These are phyloP conservation scores for Coelastrella sp. DNA, from an alignment of 139 green algal genomes.

Conservation along the genomic window DNA sequence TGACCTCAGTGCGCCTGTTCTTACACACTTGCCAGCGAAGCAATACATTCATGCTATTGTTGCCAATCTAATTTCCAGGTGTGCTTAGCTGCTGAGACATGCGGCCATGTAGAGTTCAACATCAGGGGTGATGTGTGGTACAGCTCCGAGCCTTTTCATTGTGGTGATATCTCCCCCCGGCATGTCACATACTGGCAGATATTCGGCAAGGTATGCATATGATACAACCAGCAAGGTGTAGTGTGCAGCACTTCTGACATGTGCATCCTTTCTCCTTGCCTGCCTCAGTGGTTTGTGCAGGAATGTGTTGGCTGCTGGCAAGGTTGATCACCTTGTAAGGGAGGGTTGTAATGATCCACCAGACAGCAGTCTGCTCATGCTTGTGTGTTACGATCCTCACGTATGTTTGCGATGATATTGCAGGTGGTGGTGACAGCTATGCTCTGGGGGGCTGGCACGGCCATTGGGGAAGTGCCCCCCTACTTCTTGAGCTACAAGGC, in stretches of 20 bases:
- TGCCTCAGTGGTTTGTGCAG: too few relatives aligned
- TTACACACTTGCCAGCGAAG: too few relatives aligned
- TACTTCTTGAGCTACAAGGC: slow-evolving; percentile 90
- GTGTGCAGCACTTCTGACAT: too few relatives aligned
- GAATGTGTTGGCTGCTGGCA: background rate
- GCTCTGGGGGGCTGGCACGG: slow-evolving; percentile 92
- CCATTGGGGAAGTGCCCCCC: slow-evolving; percentile 91
- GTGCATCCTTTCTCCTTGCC: too few relatives aligned
- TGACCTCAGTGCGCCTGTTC: too few relatives aligned
- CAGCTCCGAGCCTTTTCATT: slow-evolving; percentile 79
- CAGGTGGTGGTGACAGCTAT: slow-evolving; percentile 78
- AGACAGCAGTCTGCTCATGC: too few relatives aligned
- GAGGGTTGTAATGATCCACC: too few relatives aligned
- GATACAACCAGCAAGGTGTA: background rate
- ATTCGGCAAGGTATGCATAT: slow-evolving; percentile 70
- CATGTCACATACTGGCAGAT: slow-evolving; percentile 67
- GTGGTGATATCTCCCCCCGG: slow-evolving; percentile 51
- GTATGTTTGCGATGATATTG: too few relatives aligned
- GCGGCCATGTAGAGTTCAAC: slow-evolving; percentile 83
- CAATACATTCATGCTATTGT: background rate
- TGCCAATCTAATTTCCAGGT: slow-evolving; percentile 66
- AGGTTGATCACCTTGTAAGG: background rate
- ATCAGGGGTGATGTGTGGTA: slow-evolving; percentile 85
- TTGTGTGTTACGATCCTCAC: too few relatives aligned
- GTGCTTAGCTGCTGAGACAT: slow-evolving; percentile 88